A percentile compares a stretch with the other conserved stretches of the same genome.
Conservation (phyloP, 805 yeast genomes). For the Candida tallmaniae region DNA sequence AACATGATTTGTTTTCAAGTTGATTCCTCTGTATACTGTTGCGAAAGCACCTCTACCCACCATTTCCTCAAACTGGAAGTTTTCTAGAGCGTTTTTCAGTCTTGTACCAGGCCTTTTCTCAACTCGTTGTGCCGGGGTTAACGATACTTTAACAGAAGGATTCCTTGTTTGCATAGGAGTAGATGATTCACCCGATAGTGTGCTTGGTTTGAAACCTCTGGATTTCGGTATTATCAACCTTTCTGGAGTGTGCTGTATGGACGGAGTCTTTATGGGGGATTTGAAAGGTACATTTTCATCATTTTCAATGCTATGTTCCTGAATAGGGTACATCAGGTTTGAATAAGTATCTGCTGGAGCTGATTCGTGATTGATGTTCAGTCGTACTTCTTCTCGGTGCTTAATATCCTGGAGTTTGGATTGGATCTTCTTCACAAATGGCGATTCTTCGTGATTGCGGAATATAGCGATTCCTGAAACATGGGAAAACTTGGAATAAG, state of each 20-base stretch:
- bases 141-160: slow-evolving; percentile 34
- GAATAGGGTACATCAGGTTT: slow-evolving; percentile 9
- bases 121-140: slow-evolving; percentile 50
- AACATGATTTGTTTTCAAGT: slow-evolving; percentile 57
- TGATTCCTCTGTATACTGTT: slow-evolving; percentile 71
- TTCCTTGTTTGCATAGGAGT: slow-evolving; percentile 17
- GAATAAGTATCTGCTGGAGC: not conserved
- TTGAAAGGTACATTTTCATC: slow-evolving; percentile 7
- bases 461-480: slow-evolving; percentile 7
- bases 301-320: slow-evolving; percentile 7
- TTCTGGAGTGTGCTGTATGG: slow-evolving; percentile 3
- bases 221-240: slow-evolving; percentile 5
- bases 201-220: slow-evolving; percentile 1
- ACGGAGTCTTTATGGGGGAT: slow-evolving; percentile 1
- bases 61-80: slow-evolving; percentile 52
- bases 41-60: slow-evolving; percentile 94
- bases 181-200: slow-evolving; percentile 1
- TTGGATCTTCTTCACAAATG: slow-evolving; percentile 28
- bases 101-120: slow-evolving; percentile 40
- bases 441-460: slow-evolving; percentile 14
- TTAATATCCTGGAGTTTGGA: slow-evolving; percentile 11
- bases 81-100: slow-evolving; percentile 39
- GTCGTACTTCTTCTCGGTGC: slow-evolving; percentile 2
- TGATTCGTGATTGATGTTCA: slow-evolving; percentile 1
- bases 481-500: slow-evolving; percentile 36